These are phyloP conservation scores for Phlebopus sp. DNA, from an alignment of 1,284 basidiomycete species.

Conservation along the genomic window DNA sequence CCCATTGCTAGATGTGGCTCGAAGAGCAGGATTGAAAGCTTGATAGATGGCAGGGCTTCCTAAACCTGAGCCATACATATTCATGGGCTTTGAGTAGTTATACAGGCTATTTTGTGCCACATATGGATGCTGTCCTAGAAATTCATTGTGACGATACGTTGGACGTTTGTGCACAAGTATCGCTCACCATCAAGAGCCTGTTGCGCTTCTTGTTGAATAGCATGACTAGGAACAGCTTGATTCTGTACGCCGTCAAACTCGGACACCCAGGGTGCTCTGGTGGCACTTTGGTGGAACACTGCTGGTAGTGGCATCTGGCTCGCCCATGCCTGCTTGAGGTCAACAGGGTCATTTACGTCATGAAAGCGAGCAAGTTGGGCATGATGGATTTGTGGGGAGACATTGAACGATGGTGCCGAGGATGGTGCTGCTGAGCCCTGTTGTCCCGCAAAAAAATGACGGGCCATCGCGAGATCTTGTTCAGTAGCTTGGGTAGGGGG, in stretches of 20 bases:
- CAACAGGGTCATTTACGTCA: conserved; percentile 32
- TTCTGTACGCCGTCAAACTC: conserved; percentile 40
- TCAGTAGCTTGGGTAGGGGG: conserved; percentile 47
- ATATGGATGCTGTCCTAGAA: conserved; percentile 21
- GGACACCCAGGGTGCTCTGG: conserved; percentile 43
- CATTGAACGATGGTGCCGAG: conserved; percentile 28
- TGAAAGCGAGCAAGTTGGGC: conserved; percentile 38
- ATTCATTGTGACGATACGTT: conserved; percentile 10
- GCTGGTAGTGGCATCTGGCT: conserved; percentile 44
- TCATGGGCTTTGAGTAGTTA: conserved; percentile 27
- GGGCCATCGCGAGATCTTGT: conserved; percentile 70
- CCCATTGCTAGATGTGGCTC: conserved; percentile 42
- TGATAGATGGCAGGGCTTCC: conserved; percentile 35
- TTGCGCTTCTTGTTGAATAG: conserved; percentile 31
- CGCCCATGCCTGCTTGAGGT: conserved; percentile 53
- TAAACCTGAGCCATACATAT: conserved; percentile 26
- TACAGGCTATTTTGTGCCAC: conserved; percentile 20
- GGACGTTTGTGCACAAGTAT: neutral
- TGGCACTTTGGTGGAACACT: conserved; percentile 30
- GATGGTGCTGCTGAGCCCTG: conserved; percentile 32
- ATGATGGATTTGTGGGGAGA: conserved; percentile 35
- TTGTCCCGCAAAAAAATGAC: conserved; percentile 69
- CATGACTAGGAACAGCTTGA: conserved; percentile 7
- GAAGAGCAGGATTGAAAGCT: conserved; percentile 18
- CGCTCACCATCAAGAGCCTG: conserved; percentile 26